These are phyloP conservation scores for Spathaspora arborariae DNA, from an alignment of 805 yeast species.

Conservation along the genomic window DNA sequence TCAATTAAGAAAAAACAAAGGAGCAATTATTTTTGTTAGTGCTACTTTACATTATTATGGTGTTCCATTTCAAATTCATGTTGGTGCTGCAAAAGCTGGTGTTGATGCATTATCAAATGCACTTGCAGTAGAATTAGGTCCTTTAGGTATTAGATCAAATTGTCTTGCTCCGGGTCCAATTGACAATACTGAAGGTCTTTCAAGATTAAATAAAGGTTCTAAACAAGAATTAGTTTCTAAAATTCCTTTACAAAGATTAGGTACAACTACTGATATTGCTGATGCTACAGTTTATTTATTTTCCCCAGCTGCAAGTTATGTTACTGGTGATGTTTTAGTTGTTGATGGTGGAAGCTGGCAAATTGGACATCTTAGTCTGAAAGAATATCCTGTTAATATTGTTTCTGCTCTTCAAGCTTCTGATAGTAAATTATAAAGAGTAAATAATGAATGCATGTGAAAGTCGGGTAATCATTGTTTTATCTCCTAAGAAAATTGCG, in stretches of 20 bases:
- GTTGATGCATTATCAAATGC: slow-evolving; percentile 82
- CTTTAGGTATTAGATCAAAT: slow-evolving; percentile 78
- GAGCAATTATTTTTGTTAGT: slow-evolving; percentile 44
- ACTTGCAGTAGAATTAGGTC: slow-evolving; percentile 87
- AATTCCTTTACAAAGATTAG: slow-evolving; percentile 66
- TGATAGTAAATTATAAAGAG: slow-evolving; percentile 5
- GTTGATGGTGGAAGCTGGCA: slow-evolving; percentile 95
- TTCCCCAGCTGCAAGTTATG: slow-evolving; percentile 72
- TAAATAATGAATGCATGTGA: background rate
- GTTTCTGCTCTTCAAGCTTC: slow-evolving; percentile 4
- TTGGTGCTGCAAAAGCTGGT: slow-evolving; percentile 96
- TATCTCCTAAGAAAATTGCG: background rate
- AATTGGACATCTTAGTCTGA: slow-evolving; percentile 37
- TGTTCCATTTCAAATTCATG: slow-evolving; percentile 67
- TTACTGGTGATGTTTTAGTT: slow-evolving; percentile 74
- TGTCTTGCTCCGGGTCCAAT: slow-evolving; percentile 91
- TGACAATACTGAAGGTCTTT: slow-evolving; percentile 78
- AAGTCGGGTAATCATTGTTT: background rate
- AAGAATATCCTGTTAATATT: slow-evolving; percentile 30
- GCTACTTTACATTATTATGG: slow-evolving; percentile 45
- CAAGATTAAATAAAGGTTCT: slow-evolving; percentile 43
- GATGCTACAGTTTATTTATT: slow-evolving; percentile 79
- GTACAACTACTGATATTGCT: slow-evolving; percentile 75
- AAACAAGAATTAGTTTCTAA: slow-evolving; percentile 16
- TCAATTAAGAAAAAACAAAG: slow-evolving; percentile 36